A percentile compares a stretch with the other conserved stretches of the same genome.
Conservation (phyloP, 345 rosid genomes). For the Noccaea caerulescens region DNA sequence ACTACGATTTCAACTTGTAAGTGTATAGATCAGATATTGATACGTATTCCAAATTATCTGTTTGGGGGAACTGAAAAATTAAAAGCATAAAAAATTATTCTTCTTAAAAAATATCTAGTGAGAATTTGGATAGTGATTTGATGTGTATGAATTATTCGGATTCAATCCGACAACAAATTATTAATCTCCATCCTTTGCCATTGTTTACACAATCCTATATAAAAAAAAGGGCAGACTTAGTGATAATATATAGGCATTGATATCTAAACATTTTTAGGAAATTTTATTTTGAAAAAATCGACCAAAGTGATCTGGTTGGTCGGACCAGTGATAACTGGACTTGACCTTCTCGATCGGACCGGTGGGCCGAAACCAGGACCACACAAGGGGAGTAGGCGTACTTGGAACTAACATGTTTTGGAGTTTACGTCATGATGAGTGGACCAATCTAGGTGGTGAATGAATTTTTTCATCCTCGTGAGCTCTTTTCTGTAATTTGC, state of each 20-base stretch:
- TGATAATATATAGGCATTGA: neutral
- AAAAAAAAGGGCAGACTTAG: neutral
- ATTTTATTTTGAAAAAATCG: neutral
- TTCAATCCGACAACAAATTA: neutral
- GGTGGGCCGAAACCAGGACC: slow-evolving; percentile 22
- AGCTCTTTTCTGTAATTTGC: slow-evolving; percentile 33
- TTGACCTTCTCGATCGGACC: slow-evolving; percentile 18
- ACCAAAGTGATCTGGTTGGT: slow-evolving; percentile 7
- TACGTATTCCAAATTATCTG: neutral
- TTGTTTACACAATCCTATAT: neutral
- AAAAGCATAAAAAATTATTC: neutral
- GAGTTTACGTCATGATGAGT: slow-evolving; percentile 42
- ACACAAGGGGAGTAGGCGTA: slow-evolving; percentile 22
- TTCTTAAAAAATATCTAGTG: neutral
- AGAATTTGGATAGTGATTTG: neutral
- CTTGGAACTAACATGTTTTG: slow-evolving; percentile 36
- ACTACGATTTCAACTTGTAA: neutral
- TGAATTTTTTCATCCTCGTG: slow-evolving; percentile 32
- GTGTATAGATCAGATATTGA: neutral
- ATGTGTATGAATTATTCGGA: neutral
- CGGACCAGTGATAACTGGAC: slow-evolving; percentile 36
- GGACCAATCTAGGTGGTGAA: slow-evolving; percentile 30
- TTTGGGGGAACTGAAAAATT: neutral
- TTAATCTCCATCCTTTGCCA: neutral
- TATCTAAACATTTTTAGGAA: neutral